These are phyloP conservation scores for Mangifera indica DNA, from an alignment of 345 rosid species.

Conservation along the genomic window DNA sequence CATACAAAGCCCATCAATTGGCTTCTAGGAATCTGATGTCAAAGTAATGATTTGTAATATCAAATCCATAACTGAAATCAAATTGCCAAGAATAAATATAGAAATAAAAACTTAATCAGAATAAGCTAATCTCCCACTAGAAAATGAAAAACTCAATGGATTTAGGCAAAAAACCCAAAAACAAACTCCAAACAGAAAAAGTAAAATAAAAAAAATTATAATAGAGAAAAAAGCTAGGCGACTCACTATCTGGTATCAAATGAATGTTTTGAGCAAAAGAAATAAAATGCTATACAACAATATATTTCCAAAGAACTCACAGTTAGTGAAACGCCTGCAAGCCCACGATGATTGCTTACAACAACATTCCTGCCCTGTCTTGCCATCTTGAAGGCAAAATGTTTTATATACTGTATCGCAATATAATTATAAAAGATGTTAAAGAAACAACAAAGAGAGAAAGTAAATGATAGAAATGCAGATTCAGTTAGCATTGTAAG, in stretches of 20 bases:
- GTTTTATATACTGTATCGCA: constrained; percentile 36
- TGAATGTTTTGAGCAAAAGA: background rate
- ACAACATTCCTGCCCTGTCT: constrained; percentile 38
- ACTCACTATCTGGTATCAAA: background rate
- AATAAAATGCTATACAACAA: constrained; percentile 6
- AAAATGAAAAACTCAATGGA: background rate
- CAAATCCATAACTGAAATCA: constrained; percentile 4
- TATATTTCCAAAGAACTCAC: constrained; percentile 29
- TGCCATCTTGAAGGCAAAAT: constrained; percentile 34
- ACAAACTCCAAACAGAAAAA: background rate
- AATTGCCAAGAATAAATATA: background rate
- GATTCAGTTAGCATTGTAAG: background rate
- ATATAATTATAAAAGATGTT: background rate
- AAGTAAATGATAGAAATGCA: background rate
- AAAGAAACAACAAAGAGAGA: background rate
- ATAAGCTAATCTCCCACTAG: background rate
- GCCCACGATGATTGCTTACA: constrained; percentile 45
- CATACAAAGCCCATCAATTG: background rate
- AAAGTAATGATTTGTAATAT: background rate
- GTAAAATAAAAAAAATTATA: background rate
- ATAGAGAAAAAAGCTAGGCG: background rate
- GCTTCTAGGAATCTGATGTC: constrained; percentile 1
- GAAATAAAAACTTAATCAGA: background rate
- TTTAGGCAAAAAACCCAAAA: background rate
- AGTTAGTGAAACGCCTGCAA: constrained; percentile 40